Evolutionary conservation across 225 moss, liverwort and hornwort genomes (phyloP).

Genomic region (Bryoerythrophyllum caledonicum): DNA sequence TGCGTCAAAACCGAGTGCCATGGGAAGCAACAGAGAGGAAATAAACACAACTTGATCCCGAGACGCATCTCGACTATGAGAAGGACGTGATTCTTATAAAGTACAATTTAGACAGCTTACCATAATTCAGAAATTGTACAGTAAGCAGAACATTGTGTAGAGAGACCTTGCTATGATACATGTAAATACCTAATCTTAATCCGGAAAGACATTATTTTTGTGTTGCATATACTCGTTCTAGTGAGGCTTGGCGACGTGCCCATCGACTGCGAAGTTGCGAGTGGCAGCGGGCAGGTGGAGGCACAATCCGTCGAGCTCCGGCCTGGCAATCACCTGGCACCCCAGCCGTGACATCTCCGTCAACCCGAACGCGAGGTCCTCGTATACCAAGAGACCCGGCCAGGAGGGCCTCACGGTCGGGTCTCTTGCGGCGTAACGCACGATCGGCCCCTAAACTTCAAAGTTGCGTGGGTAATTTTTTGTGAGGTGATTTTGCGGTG

Average conservation of each 20-base stretch:
- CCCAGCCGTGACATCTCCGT: constrained; percentile 91
- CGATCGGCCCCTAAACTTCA: no score
- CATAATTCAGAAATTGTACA: constrained; percentile 24
- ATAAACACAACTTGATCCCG: not conserved
- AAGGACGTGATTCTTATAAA: constrained; percentile 17
- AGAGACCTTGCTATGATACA: constrained; percentile 1
- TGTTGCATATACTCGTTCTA: constrained; percentile 22
- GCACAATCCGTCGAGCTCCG: constrained; percentile 82
- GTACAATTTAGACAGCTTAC: not conserved
- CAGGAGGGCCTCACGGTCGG: no score
- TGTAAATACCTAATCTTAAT: constrained; percentile 37
- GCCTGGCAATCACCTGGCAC: constrained; percentile 84
- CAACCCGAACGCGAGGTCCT: constrained; percentile 94
- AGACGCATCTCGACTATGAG: constrained; percentile 13
- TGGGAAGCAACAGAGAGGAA: constrained; percentile 5
- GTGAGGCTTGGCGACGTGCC: constrained; percentile 96
- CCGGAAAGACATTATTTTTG: constrained; percentile 1
- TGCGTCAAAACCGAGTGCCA: constrained; percentile 7
- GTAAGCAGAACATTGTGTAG: constrained; percentile 13
- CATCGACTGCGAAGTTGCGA: constrained; percentile 97
- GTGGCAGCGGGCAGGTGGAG: constrained; percentile 95
- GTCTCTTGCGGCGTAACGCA: no score
- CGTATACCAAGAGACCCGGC: no score
- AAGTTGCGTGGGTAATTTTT: no score
- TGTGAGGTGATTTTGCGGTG: no score